A percentile compares a stretch with the other conserved stretches of the same genome.
phyloP scores from a whole-genome alignment of 2,329 filamentous ascomycete genomes.

The Rachicladosporium sp. region DNA sequence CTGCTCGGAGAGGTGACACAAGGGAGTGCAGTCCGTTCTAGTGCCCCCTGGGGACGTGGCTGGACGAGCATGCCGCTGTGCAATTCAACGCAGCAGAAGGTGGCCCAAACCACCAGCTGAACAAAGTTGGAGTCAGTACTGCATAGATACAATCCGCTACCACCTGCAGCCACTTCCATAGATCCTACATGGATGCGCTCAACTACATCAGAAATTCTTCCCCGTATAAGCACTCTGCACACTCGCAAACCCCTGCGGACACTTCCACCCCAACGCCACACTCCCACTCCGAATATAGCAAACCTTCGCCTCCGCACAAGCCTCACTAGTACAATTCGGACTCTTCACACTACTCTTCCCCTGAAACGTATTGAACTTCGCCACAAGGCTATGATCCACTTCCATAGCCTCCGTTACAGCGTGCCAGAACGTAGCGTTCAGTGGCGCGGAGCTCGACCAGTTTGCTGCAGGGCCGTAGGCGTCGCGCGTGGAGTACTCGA shows the following conservation, averaged over 20 bases:
- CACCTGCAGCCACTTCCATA: neutral
- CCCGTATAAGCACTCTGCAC: conserved; percentile 28
- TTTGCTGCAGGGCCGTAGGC: conserved; percentile 32
- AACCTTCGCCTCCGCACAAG: conserved; percentile 42
- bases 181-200: neutral
- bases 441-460: conserved; percentile 37
- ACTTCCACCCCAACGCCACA: conserved; percentile 37
- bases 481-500: conserved; percentile 42
- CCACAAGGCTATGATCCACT: conserved; percentile 36
- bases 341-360: conserved; percentile 40
- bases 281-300: conserved; percentile 49
- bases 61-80: too few relatives aligned
- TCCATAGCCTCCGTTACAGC: conserved; percentile 46
- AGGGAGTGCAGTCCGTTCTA: too few relatives aligned
- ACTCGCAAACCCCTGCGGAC: conserved; percentile 38
- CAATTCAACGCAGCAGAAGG: too few relatives aligned
- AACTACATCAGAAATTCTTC: neutral
- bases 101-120: too few relatives aligned
- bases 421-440: conserved; percentile 51
- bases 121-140: too few relatives aligned
- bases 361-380: conserved; percentile 38
- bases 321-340: conserved; percentile 40
- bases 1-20: too few relatives aligned
- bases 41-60: too few relatives aligned
- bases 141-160: too few relatives aligned